Evolutionary conservation across 2,329 filamentous ascomycete genomes (phyloP).

Genomic region (Cyphellophora europaea): DNA sequence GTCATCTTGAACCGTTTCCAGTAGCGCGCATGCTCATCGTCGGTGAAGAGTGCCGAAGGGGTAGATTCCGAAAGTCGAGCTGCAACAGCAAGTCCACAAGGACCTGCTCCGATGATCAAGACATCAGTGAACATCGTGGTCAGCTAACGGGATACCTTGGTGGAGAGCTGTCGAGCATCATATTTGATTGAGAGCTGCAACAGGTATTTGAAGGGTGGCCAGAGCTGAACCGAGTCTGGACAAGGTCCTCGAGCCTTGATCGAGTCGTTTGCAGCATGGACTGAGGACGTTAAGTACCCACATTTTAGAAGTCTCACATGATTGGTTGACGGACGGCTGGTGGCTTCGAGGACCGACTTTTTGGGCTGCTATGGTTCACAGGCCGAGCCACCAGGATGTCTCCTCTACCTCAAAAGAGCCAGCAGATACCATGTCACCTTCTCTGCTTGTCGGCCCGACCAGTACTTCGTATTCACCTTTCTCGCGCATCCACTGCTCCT

Average conservation of each 20-base stretch:
- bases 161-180: no score
- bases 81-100: constrained; percentile 65
- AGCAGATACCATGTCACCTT: constrained; percentile 19
- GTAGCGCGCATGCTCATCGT: constrained; percentile 73
- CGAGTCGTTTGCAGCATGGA: no score
- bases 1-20: constrained; percentile 12
- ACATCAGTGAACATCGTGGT: constrained; percentile 41
- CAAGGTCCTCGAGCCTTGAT: no score
- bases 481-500: constrained; percentile 30
- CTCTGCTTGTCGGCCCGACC: constrained; percentile 23
- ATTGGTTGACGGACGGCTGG: no score
- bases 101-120: constrained; percentile 64
- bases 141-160: no score
- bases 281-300: no score
- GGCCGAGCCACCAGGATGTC: neutral
- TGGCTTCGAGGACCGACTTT: no score
- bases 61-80: constrained; percentile 62
- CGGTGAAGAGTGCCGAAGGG: constrained; percentile 71
- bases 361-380: no score
- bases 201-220: no score
- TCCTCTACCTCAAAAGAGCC: constrained; percentile 9
- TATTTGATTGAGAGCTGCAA: no score
- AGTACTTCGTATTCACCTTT: constrained; percentile 29
- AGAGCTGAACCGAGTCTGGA: no score
- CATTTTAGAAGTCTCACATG: no score